Base-by-base conservation (phyloP, 1,284 basidiomycete species). In the Heterobasidion annosum region DNA sequence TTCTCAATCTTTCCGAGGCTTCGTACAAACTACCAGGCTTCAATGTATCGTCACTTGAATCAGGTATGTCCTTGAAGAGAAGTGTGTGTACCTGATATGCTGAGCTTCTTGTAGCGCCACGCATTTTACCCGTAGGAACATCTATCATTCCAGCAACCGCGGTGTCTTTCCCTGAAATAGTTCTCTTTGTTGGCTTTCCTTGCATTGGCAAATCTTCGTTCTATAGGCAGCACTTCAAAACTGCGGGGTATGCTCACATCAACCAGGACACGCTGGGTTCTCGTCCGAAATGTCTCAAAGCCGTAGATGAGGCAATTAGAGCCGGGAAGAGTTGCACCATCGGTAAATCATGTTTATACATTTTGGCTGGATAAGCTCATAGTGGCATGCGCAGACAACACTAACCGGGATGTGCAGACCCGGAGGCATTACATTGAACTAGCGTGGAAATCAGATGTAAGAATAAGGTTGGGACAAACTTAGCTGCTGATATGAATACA, bases 181-280 rank as follows among this genome's bases (percentile, higher is more conserved):
- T 98, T 1, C 58, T 98, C 7, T 93, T 98, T 60, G 88, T 93
- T 6, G 96, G 95, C 12, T 84, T 82, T 53, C 95, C 96, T 0
- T 87, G 85, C 50, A 71, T 92, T 1, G 95, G 95, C 46, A 98
- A 98, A 70, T 87, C 91, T 0, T 79, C 83, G 0, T 90, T 95
- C 67, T 98, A 79, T 68, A 71, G 73, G 10, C 75, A 68, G 42
- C 72, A 92, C 63, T 95, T 98, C 65, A 68, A 72, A n/a, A 73
- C 81, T 0, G 71, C 68, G 4, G 81, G 76, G 12, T 96, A 98
- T 66, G 71, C 76, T 3, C 91, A 94, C 61, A 75, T 97, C 57
- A 95, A 95, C 65, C 93, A 96, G 70, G 93, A 96, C 66, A 84
- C 73, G 1, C 72, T 98, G 1, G 79, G 79, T 54, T 83, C 82